A percentile compares a stretch with the other conserved stretches of the same genome.
Conservation (phyloP, 495 filamentous ascomycete genomes). For the Alectoria sarmentosa region DNA sequence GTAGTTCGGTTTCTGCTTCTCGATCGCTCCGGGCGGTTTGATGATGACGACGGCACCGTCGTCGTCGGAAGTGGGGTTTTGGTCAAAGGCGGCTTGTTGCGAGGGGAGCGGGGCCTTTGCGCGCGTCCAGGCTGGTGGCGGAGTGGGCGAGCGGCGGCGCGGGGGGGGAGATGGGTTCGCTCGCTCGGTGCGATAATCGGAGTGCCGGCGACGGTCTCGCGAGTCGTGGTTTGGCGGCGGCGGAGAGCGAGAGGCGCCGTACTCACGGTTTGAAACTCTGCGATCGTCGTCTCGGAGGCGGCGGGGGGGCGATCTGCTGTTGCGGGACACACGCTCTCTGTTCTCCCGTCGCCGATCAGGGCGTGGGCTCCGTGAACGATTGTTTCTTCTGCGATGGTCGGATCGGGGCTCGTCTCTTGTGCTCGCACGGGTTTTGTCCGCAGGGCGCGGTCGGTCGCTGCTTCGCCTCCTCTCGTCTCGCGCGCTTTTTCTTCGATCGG, state of each 20-base stretch:
- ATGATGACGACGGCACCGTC: too few relatives aligned
- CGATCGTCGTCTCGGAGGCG: slow-evolving; percentile 27
- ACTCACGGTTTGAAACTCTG: slow-evolving; percentile 28
- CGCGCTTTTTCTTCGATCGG: not conserved
- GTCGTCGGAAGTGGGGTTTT: slow-evolving; percentile 35
- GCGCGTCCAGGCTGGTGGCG: slow-evolving; percentile 28
- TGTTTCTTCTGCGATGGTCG: slow-evolving; percentile 2
- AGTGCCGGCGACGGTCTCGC: not conserved
- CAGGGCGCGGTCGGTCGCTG: not conserved
- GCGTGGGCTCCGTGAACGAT: slow-evolving; percentile 8
- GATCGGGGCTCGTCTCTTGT: not conserved
- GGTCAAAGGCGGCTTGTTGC: slow-evolving; percentile 60
- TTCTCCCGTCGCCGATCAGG: not conserved
- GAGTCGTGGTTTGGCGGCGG: slow-evolving; percentile 9
- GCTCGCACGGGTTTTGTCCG: not conserved
- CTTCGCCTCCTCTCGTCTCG: slow-evolving; percentile 1
- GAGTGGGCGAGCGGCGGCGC: slow-evolving; percentile 28
- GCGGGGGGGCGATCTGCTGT: slow-evolving; percentile 28
- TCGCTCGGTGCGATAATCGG: not conserved
- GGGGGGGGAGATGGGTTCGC: slow-evolving; percentile 32
- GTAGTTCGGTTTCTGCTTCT: slow-evolving; percentile 87
- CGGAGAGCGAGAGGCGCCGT: slow-evolving; percentile 25
- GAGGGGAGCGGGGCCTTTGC: slow-evolving; percentile 57
- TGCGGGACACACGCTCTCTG: not conserved
- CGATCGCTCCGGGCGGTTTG: slow-evolving; percentile 37